A percentile compares a stretch with the other conserved stretches of the same genome.
phyloP scores from a whole-genome alignment of 2,329 filamentous ascomycete species.

The Ceratocystis huliohia region DNA sequence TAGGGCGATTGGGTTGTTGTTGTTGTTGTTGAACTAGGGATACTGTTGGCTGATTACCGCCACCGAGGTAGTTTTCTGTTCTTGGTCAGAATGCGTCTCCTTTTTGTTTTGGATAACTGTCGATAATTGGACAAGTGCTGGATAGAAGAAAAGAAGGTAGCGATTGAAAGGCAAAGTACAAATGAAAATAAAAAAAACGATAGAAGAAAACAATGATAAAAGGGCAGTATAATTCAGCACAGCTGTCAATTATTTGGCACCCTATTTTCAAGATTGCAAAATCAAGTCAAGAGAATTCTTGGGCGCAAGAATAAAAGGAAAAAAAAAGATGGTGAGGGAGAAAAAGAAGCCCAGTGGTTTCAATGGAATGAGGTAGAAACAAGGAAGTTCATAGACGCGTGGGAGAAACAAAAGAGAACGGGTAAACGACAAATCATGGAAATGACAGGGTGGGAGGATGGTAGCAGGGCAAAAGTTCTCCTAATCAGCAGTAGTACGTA shows the following conservation, averaged over 20 bases:
- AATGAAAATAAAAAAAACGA: background rate
- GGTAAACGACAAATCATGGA: constrained; percentile 1
- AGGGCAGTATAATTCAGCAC: background rate
- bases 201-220: background rate
- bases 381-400: constrained; percentile 4
- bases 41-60: background rate
- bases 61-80: background rate
- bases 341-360: background rate
- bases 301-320: background rate
- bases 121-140: background rate
- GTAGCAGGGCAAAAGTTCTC: background rate
- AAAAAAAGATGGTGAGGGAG: constrained; percentile 10
- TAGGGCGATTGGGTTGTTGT: background rate
- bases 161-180: background rate
- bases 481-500: background rate
- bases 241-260: background rate
- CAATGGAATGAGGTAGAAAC: constrained; percentile 2
- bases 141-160: background rate
- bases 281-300: background rate
- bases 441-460: constrained; percentile 3
- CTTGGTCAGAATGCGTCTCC: background rate
- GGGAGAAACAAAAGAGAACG: background rate
- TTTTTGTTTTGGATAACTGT: background rate
- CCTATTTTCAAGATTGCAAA: background rate
- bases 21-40: background rate